These are phyloP conservation scores for Stagonosporopsis rhizophila DNA, from an alignment of 2,329 filamentous ascomycete genomes.

Conservation along the genomic window DNA sequence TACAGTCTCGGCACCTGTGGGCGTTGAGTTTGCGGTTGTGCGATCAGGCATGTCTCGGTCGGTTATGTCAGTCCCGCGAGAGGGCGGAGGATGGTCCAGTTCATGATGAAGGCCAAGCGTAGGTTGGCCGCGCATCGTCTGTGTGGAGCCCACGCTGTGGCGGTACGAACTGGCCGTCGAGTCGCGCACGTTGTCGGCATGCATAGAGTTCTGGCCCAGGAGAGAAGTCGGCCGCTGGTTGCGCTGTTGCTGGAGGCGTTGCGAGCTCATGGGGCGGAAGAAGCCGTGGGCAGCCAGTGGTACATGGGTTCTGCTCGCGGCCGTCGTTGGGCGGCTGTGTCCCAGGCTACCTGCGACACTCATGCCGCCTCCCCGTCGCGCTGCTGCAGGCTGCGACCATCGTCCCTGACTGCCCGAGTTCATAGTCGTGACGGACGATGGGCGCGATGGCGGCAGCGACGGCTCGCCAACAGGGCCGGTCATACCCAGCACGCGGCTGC, in stretches of 20 bases:
- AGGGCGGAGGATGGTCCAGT: slow-evolving; percentile 62
- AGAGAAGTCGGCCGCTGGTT: slow-evolving; percentile 61
- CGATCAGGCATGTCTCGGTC: slow-evolving; percentile 75
- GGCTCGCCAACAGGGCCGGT: slow-evolving; percentile 58
- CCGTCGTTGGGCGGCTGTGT: slow-evolving; percentile 63
- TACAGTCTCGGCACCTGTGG: slow-evolving; percentile 65
- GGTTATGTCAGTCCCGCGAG: slow-evolving; percentile 81
- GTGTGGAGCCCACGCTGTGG: slow-evolving; percentile 48
- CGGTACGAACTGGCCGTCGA: slow-evolving; percentile 44
- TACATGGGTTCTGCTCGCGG: slow-evolving; percentile 83
- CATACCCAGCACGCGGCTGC: slow-evolving; percentile 47
- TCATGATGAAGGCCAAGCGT: slow-evolving; percentile 46
- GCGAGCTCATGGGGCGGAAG: slow-evolving; percentile 95
- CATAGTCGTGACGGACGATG: slow-evolving; percentile 51
- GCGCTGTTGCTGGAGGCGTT: slow-evolving; percentile 89
- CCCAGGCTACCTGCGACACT: slow-evolving; percentile 55
- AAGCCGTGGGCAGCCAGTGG: slow-evolving; percentile 90
- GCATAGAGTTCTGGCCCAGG: slow-evolving; percentile 44
- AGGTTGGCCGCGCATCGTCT: slow-evolving; percentile 38
- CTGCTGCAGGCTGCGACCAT: slow-evolving; percentile 63
- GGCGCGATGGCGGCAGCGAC: slow-evolving; percentile 57
- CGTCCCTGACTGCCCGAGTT: slow-evolving; percentile 52
- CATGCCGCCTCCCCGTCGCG: slow-evolving; percentile 57
- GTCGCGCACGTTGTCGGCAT: slow-evolving; percentile 41
- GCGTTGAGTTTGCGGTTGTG: slow-evolving; percentile 76